phyloP scores from a whole-genome alignment of 2,329 filamentous ascomycete species.

The Venturia oleaginea region DNA sequence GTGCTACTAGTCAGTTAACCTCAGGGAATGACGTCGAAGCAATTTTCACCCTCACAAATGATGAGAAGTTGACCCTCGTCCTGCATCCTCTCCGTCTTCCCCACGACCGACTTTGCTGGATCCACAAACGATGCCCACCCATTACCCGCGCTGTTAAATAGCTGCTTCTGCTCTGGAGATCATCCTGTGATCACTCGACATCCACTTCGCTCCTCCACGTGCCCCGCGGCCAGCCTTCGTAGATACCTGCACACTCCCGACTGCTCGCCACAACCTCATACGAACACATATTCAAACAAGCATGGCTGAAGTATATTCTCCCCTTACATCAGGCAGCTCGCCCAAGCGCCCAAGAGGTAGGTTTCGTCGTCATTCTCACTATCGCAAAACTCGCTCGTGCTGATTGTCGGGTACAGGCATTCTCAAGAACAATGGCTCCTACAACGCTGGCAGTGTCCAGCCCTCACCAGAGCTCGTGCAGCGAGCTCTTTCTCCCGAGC shows the following conservation, averaged over 20 bases:
- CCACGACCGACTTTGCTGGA: neutral
- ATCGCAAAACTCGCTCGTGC: neutral
- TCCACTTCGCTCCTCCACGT: neutral
- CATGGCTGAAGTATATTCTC: constrained; percentile 12
- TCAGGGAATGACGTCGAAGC: neutral
- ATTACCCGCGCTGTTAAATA: neutral
- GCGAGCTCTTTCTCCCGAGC: constrained; percentile 17
- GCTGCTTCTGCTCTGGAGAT: neutral
- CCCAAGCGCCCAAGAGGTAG: constrained; percentile 13
- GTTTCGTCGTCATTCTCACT: neutral
- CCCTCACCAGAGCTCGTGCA: constrained; percentile 17
- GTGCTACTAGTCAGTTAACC: neutral
- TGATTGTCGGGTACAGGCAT: constrained; percentile 54
- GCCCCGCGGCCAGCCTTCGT: neutral
- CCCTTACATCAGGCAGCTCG: constrained; percentile 9
- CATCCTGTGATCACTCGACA: neutral
- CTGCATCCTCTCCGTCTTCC: neutral
- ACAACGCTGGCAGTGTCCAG: constrained; percentile 38
- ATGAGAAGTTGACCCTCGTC: neutral
- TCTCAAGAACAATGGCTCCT: constrained; percentile 74
- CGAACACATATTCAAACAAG: neutral
- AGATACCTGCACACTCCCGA: neutral
- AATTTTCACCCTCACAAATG: neutral
- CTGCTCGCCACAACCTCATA: neutral
- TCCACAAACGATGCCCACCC: neutral